A percentile compares a stretch with the other conserved stretches of the same genome.
phyloP scores from a whole-genome alignment of 306 rosid species.

The Bauhinia variegata region DNA sequence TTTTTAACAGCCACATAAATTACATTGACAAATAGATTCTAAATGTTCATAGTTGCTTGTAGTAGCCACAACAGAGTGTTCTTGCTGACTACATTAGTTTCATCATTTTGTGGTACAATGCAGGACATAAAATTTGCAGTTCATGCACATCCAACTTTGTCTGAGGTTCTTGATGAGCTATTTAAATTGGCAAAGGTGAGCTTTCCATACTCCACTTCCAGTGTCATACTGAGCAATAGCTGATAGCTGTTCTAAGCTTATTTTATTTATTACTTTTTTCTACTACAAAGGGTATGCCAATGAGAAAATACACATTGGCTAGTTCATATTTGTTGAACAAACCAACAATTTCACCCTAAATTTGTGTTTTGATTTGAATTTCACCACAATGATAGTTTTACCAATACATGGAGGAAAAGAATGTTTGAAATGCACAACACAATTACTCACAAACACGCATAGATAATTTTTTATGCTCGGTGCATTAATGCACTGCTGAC shows the following conservation, averaged over 20 bases:
- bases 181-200: conserved; percentile 95
- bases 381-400: background rate
- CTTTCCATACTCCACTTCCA: conserved; percentile 27
- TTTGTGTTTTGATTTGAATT: background rate
- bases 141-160: conserved; percentile 97
- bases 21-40: too few relatives aligned
- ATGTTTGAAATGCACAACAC: conserved; percentile 15
- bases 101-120: conserved; percentile 31
- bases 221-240: background rate
- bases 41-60: background rate
- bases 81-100: conserved; percentile 13
- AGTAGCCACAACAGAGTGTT: background rate
- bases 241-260: too few relatives aligned
- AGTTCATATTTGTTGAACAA: background rate
- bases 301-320: background rate
- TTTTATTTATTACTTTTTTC: background rate
- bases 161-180: conserved; percentile 93
- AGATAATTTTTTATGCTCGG: conserved; percentile 26
- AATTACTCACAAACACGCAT: background rate
- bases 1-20: conserved; percentile 15
- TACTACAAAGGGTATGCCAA: conserved; percentile 6
- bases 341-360: background rate
- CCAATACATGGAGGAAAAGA: background rate
- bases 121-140: conserved; percentile 88
- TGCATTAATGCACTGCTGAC: too few relatives aligned